These are phyloP conservation scores for Aspergillus fumigatus DNA, from an alignment of 2,329 filamentous ascomycete genomes.

Conservation along the genomic window DNA sequence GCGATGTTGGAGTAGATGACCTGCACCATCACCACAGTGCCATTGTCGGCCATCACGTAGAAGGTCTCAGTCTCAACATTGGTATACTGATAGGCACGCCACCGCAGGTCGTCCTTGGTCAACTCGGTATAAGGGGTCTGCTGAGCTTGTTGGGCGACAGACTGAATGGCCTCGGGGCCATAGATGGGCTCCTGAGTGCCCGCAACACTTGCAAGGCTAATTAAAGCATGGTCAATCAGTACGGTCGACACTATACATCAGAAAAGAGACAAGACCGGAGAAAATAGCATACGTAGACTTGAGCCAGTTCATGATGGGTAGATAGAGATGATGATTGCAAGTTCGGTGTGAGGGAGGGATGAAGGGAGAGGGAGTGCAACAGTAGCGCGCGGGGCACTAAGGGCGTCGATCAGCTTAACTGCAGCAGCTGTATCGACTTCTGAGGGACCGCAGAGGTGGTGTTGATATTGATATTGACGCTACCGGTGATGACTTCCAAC, in stretches of 20 bases:
- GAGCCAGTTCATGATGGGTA: constrained; percentile 84
- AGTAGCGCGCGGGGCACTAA: constrained; percentile 30
- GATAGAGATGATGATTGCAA: neutral
- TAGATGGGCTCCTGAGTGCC: constrained; percentile 97
- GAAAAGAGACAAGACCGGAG: constrained; percentile 9
- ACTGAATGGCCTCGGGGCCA: constrained; percentile 78
- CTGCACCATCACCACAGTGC: constrained; percentile 74
- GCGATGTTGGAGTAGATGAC: constrained; percentile 97
- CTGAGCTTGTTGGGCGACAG: constrained; percentile 76
- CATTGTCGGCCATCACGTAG: constrained; percentile 78
- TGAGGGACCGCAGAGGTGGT: neutral
- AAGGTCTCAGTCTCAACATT: constrained; percentile 93
- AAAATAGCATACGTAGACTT: constrained; percentile 70
- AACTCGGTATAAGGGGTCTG: constrained; percentile 76
- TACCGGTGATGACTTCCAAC: neutral
- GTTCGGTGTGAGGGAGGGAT: neutral
- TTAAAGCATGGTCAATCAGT: constrained; percentile 48
- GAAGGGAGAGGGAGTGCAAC: constrained; percentile 28
- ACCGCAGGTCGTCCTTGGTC: constrained; percentile 73
- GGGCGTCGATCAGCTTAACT: constrained; percentile 12
- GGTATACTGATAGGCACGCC: constrained; percentile 75
- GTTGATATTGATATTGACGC: neutral
- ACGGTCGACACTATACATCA: constrained; percentile 27
- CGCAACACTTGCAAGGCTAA: constrained; percentile 68
- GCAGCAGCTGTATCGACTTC: neutral